A percentile compares a stretch with the other conserved stretches of the same genome.
Conservation (phyloP, 75 land plant genomes). For the Ceratopteris richardii region DNA sequence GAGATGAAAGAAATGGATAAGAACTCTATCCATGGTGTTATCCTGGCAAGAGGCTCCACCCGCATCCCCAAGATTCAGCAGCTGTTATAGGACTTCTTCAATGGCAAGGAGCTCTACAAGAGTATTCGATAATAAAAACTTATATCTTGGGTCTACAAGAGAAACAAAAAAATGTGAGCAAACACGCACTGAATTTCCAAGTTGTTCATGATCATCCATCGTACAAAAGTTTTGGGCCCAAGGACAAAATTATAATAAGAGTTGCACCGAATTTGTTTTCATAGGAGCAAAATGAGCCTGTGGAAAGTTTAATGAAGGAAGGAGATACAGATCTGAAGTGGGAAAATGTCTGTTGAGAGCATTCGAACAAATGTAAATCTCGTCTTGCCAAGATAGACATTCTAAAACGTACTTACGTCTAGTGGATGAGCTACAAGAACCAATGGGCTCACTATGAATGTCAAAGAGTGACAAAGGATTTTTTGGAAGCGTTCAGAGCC, state of each 20-base stretch:
- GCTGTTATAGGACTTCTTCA: too few species aligned
- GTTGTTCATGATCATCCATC: too few species aligned
- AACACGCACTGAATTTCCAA: too few species aligned
- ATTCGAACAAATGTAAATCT: neutral
- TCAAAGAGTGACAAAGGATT: neutral
- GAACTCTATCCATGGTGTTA: too few species aligned
- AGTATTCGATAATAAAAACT: too few species aligned
- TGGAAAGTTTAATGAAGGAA: neutral
- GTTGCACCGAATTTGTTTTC: neutral
- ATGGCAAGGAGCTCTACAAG: too few species aligned
- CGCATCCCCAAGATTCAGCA: too few species aligned
- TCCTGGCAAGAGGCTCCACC: too few species aligned
- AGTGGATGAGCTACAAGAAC: slow-evolving; percentile 24
- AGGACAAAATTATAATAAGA: neutral
- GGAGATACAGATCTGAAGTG: neutral
- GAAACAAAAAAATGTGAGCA: too few species aligned
- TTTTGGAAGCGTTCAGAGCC: slow-evolving; percentile 40
- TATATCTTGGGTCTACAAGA: too few species aligned
- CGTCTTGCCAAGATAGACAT: slow-evolving; percentile 10
- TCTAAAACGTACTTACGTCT: slow-evolving; percentile 25
- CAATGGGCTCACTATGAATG: slow-evolving; percentile 30
- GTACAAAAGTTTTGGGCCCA: too few species aligned
- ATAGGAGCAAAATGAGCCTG: neutral
- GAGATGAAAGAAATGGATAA: too few species aligned
- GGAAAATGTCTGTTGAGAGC: neutral